A percentile compares a stretch with the other conserved stretches of the same genome.
Conservation (phyloP, 768 basidiomycete species). For the Leucocoprinus leucothites region DNA sequence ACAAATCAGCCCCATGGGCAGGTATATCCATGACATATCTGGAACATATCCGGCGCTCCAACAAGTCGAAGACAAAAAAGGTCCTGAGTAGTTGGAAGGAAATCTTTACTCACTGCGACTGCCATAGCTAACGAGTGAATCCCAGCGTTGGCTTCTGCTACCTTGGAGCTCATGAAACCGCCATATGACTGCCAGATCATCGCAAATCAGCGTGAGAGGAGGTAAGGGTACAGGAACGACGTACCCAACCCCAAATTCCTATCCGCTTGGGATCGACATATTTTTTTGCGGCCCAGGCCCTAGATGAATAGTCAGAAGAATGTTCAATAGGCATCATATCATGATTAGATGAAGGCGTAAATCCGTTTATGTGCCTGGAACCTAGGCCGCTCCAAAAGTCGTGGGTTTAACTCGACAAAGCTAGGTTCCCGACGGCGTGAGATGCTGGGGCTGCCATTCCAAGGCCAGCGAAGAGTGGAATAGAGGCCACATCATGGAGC, state of each 20-base stretch:
- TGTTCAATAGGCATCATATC: background rate
- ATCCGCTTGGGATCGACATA: conserved; percentile 89
- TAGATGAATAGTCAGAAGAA: conserved; percentile 22
- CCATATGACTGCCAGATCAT: conserved; percentile 73
- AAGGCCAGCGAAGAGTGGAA: too few species aligned
- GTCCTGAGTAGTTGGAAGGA: too few species aligned
- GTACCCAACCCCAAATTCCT: conserved; percentile 97
- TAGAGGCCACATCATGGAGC: too few species aligned
- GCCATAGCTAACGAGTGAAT: conserved; percentile 91
- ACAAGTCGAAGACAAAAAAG: too few species aligned
- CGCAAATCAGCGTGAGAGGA: conserved; percentile 7
- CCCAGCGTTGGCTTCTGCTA: conserved; percentile 85
- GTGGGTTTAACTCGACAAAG: too few species aligned
- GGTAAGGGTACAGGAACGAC: conserved; percentile 22
- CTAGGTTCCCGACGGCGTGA: too few species aligned
- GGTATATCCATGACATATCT: background rate
- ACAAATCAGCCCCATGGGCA: background rate
- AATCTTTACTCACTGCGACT: conserved; percentile 63
- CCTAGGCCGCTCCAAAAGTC: too few species aligned
- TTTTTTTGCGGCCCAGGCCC: conserved; percentile 78
- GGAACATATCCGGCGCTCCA: background rate
- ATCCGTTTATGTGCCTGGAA: too few species aligned
- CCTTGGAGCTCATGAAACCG: conserved; percentile 93
- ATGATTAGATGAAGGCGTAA: background rate
- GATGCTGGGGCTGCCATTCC: too few species aligned